Base-by-base conservation (phyloP, 192 early-diverging fungal genomes). In the Entomortierella parvispora region DNA sequence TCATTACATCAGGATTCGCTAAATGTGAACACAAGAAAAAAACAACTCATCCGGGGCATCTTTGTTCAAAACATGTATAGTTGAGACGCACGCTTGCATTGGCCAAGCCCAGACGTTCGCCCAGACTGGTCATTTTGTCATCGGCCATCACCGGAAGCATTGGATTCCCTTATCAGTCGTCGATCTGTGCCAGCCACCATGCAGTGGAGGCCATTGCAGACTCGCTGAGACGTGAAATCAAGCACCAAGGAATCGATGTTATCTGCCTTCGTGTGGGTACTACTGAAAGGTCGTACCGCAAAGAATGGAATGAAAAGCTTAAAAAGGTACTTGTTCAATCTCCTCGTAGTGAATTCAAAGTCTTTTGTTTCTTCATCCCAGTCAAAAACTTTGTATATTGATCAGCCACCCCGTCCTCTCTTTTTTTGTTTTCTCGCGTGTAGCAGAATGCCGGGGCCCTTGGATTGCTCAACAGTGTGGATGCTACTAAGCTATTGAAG, bases 231-330 rank as follows among this genome's bases (percentile, higher is more conserved):
- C 65, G 82, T 17, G 86, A 88, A 54, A 44, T 87, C 52, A 56
- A 60, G n/a, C 63, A 51, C 37, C 72, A 82, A 42, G 84, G 85
- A 17, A 83, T 88, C 58, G 62, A 80, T 52, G 86, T 85, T 6
- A 37, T 80, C 29, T 80, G 69, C 46, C 15, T 80, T 11, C 62
- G 69, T 26, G 56, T 43, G 0, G 78, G 78, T 18, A 32, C 71
- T 23, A 37, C 56, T 6, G 65, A 76, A 45, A 48, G 62, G 31
- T 62, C 57, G 25, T 68, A 56, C 65, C 58, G 58, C 31, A 67
- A 62, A n/a, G 72, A 68, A 45, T 70, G 68, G 59, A 58, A 40
- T 7, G 45, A 33, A 9, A 54, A 70, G 28, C n/a, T 25, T 8
- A n/a, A 26, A 32, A 67, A 76, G 53, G 59, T 62, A 51, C 53